Evolutionary conservation across 805 yeast species (phyloP).

Genomic region (Hyphopichia homilentoma): DNA sequence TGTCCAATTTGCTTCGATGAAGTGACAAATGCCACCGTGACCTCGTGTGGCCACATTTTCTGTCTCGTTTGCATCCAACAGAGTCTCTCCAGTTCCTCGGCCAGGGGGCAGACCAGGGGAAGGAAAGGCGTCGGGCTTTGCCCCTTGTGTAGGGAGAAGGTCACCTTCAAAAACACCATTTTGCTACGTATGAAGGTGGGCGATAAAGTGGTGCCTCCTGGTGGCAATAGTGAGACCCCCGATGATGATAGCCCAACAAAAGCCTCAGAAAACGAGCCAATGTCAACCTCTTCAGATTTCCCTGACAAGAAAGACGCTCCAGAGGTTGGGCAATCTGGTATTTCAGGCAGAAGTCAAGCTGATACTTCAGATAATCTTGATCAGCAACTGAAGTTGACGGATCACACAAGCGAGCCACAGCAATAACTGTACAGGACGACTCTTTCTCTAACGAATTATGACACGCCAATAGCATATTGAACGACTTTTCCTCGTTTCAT

Average conservation of each 20-base stretch:
- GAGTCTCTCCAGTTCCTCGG: slow-evolving; percentile 35
- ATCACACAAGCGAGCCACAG: too few species aligned
- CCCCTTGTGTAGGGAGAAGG: slow-evolving; percentile 40
- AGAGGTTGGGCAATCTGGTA: too few species aligned
- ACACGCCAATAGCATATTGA: too few species aligned
- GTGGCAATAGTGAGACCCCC: neutral
- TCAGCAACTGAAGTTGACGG: too few species aligned
- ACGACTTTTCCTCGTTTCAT: too few species aligned
- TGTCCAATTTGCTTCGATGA: slow-evolving; percentile 45
- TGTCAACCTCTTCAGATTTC: too few species aligned
- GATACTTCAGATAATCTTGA: too few species aligned
- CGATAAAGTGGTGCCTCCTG: neutral
- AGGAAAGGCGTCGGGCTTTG: slow-evolving; percentile 38
- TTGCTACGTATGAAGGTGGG: slow-evolving; percentile 18
- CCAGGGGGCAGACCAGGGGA: slow-evolving; percentile 40
- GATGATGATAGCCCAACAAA: neutral
- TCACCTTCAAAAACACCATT: slow-evolving; percentile 34
- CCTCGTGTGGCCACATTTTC: slow-evolving; percentile 42
- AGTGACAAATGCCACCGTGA: slow-evolving; percentile 36
- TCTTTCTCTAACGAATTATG: too few species aligned
- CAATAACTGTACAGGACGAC: too few species aligned
- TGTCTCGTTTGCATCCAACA: slow-evolving; percentile 41
- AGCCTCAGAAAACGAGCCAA: too few species aligned
- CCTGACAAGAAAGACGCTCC: too few species aligned
- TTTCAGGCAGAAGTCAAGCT: too few species aligned